A percentile compares a stretch with the other conserved stretches of the same genome.
phyloP scores from a whole-genome alignment of 2,329 filamentous ascomycete species.

The Hypoxylon sp. region DNA sequence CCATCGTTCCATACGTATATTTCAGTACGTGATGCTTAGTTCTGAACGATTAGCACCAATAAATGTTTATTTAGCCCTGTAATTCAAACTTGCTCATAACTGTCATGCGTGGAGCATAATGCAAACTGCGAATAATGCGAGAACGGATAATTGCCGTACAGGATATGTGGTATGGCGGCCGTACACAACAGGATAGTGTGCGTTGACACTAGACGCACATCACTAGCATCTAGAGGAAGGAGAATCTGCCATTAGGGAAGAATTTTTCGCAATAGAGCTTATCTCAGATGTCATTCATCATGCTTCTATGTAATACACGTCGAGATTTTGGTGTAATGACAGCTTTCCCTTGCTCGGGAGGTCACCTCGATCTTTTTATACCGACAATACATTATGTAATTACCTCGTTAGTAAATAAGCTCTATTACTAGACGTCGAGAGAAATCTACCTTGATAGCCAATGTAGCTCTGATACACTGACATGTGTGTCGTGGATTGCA shows the following conservation, averaged over 20 bases:
- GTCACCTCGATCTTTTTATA: background rate
- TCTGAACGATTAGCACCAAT: background rate
- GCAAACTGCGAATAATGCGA: background rate
- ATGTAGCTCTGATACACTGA: too few relatives aligned
- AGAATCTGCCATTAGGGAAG: background rate
- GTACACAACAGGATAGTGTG: background rate
- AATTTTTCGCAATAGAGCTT: background rate
- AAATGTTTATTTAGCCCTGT: background rate
- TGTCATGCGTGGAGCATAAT: background rate
- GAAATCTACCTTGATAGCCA: too few relatives aligned
- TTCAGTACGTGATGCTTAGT: background rate
- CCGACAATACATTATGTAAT: background rate
- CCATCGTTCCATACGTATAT: constrained; percentile 15
- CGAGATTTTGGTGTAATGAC: too few relatives aligned
- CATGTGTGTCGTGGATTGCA: too few relatives aligned
- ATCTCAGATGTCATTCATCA: background rate
- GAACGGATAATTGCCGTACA: constrained; percentile 5
- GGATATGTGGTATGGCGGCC: background rate
- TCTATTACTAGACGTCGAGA: too few relatives aligned
- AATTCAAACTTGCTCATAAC: background rate
- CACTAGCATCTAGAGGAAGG: constrained; percentile 8
- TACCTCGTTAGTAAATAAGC: too few relatives aligned
- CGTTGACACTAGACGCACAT: constrained; percentile 1
- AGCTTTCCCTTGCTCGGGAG: too few relatives aligned
- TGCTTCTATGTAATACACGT: background rate